Evolutionary conservation across 805 yeast species (phyloP).

Genomic region (Hanseniaspora clermontiae): DNA sequence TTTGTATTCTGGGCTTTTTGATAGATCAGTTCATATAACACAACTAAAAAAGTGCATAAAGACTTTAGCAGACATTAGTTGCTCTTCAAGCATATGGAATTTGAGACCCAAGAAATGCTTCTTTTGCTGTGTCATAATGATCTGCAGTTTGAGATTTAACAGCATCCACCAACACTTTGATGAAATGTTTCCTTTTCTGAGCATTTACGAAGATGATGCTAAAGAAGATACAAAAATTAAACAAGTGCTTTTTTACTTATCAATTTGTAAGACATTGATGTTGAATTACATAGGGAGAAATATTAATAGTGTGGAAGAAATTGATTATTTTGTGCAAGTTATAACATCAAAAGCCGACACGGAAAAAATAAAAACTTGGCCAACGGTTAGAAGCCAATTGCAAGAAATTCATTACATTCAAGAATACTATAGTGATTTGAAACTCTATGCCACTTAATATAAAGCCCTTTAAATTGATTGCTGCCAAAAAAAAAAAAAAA

Average conservation of each 20-base stretch:
- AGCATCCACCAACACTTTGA: neutral
- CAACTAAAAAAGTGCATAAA: neutral
- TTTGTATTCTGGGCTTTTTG: neutral
- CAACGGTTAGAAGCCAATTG: neutral
- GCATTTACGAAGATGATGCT: neutral
- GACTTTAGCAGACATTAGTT: neutral
- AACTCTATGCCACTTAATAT: neutral
- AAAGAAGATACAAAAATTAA: neutral
- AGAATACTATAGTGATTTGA: neutral
- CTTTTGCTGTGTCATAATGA: neutral
- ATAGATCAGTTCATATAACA: neutral
- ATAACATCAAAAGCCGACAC: neutral
- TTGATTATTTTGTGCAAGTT: neutral
- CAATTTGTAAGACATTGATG: neutral
- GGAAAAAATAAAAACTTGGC: neutral
- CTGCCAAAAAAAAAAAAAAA: neutral
- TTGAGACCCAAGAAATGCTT: neutral
- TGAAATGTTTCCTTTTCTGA: neutral
- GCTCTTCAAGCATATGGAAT: neutral
- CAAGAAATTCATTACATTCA: neutral
- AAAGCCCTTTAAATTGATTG: neutral
- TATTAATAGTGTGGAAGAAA: neutral
- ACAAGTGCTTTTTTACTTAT: neutral
- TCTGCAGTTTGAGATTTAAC: neutral
- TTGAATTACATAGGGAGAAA: neutral